Conservation (phyloP, 164 flowering plant genomes). For the Piper betle region DNA sequence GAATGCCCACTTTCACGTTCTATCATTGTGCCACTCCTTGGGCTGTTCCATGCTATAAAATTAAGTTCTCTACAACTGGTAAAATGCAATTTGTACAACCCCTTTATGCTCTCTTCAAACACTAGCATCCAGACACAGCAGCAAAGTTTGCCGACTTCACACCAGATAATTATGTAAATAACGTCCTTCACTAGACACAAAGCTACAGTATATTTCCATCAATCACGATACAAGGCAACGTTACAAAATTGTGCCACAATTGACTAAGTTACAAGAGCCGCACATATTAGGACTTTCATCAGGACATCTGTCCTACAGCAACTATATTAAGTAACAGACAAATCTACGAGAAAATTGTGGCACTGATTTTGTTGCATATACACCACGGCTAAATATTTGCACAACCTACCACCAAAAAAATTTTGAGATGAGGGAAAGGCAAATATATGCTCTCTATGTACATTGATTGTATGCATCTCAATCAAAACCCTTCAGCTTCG, state of each 20-base stretch:
- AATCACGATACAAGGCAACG: not conserved
- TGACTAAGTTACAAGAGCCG: not conserved
- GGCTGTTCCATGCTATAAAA: too few species aligned
- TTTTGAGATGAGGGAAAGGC: not conserved
- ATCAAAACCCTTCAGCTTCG: not conserved
- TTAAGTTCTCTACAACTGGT: too few species aligned
- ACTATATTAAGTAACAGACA: not conserved
- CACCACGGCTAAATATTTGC: not conserved
- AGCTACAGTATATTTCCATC: too few species aligned
- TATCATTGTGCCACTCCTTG: too few species aligned
- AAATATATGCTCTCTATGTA: conserved; percentile 3
- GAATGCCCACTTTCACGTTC: too few species aligned
- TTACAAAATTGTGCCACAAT: not conserved
- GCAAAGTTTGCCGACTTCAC: too few species aligned
- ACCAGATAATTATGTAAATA: too few species aligned
- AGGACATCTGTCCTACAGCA: not conserved
- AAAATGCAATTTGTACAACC: too few species aligned
- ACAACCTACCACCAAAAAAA: not conserved
- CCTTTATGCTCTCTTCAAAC: too few species aligned
- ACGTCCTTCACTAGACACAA: too few species aligned
- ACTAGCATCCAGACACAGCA: too few species aligned
- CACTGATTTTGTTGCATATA: not conserved
- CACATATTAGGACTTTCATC: not conserved
- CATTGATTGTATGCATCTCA: not conserved
- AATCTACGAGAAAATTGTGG: not conserved